phyloP scores from a whole-genome alignment of 2,329 filamentous ascomycete species.

The Paraphaeosphaeria sporulosa region DNA sequence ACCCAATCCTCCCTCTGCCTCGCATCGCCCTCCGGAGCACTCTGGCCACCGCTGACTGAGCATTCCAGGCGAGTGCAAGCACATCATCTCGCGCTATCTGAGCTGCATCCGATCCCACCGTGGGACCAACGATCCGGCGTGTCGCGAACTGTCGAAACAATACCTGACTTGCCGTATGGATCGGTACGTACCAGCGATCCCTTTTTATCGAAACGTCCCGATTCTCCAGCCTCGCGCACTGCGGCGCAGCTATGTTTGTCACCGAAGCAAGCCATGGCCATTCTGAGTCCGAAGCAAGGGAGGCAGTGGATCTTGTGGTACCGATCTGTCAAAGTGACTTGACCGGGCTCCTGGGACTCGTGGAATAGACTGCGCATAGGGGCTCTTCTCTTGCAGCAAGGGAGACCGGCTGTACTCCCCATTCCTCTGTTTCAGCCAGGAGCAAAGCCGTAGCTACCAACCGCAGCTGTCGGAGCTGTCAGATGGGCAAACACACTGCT shows the following conservation, averaged over 20 bases:
- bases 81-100: conserved; percentile 85
- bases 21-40: not conserved
- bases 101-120: conserved; percentile 83
- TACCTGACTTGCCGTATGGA: conserved; percentile 97
- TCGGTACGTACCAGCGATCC: conserved; percentile 65
- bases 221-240: conserved; percentile 19
- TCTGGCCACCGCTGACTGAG: conserved; percentile 24
- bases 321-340: conserved; percentile 40
- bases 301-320: conserved; percentile 34
- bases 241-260: conserved; percentile 14
- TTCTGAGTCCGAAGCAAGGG: conserved; percentile 27
- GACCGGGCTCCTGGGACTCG: conserved; percentile 37
- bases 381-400: conserved; percentile 29
- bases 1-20: conserved; percentile 7
- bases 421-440: conserved; percentile 34
- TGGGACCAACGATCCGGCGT: conserved; percentile 86
- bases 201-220: conserved; percentile 21
- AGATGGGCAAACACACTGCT: conserved; percentile 28
- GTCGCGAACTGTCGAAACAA: conserved; percentile 82
- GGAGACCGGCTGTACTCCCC: conserved; percentile 28
- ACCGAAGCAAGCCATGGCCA: conserved; percentile 16
- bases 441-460: conserved; percentile 34
- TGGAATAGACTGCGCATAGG: conserved; percentile 14
- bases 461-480: conserved; percentile 29
- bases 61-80: conserved; percentile 83